Evolutionary conservation across 2,329 filamentous ascomycete genomes (phyloP), one percentile per base, ranked within the genome.

Genomic region (Aphanocladium album): DNA sequence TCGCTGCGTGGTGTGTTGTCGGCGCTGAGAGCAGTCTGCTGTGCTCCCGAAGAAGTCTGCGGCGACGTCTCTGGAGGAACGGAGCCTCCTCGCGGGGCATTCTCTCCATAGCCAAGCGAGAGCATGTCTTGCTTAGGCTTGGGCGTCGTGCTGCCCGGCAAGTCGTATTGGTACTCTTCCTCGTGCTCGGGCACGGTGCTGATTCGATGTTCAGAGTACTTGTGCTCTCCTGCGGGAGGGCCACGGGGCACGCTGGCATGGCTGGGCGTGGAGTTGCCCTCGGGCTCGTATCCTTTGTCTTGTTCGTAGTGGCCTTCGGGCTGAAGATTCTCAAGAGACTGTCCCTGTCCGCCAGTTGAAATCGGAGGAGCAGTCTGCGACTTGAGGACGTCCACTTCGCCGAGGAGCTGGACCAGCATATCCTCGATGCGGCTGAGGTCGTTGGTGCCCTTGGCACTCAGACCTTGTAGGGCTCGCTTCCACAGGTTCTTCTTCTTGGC

Each of bases 401-500:
- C 89, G 21, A 99, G 84, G 23, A 99, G 83, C 71, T 96, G 92
- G 73, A 95, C 90, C 37, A 99, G 83, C 89, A 95, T 93, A 63
- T 91, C 89, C 73, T 95, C 91, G 64, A 97, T 96, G 67, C 91
- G 89, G 65, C 87, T 85, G 56, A 97, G 83, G 67, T 99, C 95
- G 68, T 89, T 93, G 8, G 89, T 87, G 56, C 91, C 93, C 77
- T 95, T 96, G 70, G 89, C 84, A 67, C 91, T 91, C 54, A 99
- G 80, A 3, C 93, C 93, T 72, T 96, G 93, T 54, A 99, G 80
- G n/a, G 95, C 95, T 64, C 93, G 87, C 68, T 89, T 90, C 77
- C 98, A 95, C n/a, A 99, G 84, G 70, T 91, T 96, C 75, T 91
- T 90, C 71, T 91, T 92, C 83, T 97, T 97, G 49, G 83, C 81